phyloP scores from a whole-genome alignment of 2,329 filamentous ascomycete species.

The Ophiocordyceps robertsii region DNA sequence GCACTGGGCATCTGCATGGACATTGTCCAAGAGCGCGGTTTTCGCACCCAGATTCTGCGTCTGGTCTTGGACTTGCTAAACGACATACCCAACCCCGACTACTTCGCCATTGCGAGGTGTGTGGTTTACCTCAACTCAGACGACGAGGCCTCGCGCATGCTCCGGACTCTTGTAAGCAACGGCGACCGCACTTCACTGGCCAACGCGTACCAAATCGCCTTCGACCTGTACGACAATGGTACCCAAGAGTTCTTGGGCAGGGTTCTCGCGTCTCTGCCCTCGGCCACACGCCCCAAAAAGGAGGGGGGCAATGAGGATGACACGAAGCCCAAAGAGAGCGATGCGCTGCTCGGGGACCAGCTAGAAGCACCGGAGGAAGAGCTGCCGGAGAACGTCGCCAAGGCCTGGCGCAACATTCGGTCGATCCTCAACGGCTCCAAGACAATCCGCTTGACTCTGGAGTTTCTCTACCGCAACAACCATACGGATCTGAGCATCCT shows the following conservation, averaged over 20 bases:
- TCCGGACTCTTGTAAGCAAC: slow-evolving; percentile 67
- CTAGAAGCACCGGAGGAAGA: slow-evolving; percentile 41
- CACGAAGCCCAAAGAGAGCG: slow-evolving; percentile 28
- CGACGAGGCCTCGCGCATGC: slow-evolving; percentile 76
- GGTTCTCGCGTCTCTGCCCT: slow-evolving; percentile 68
- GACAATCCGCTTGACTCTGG: slow-evolving; percentile 86
- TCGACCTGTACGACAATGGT: slow-evolving; percentile 96
- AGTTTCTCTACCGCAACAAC: slow-evolving; percentile 94
- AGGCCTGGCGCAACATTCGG: slow-evolving; percentile 49
- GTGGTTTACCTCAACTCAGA: slow-evolving; percentile 93
- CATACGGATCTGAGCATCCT: slow-evolving; percentile 83
- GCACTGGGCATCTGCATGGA: slow-evolving; percentile 94
- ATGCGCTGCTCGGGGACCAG: slow-evolving; percentile 34
- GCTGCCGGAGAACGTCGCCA: slow-evolving; percentile 37
- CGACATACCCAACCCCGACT: slow-evolving; percentile 84
- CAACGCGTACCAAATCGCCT: slow-evolving; percentile 92
- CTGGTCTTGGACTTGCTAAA: slow-evolving; percentile 92
- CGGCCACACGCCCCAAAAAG: slow-evolving; percentile 29
- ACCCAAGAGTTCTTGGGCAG: slow-evolving; percentile 93
- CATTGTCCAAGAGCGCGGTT: slow-evolving; percentile 81
- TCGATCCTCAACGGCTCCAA: slow-evolving; percentile 74
- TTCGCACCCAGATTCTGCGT: slow-evolving; percentile 73
- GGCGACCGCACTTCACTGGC: slow-evolving; percentile 68
- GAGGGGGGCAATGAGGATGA: slow-evolving; percentile 29
- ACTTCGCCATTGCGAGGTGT: slow-evolving; percentile 96